Base-by-base conservation (phyloP, 129 eudicot genomes). In the Flaveria brownii region DNA sequence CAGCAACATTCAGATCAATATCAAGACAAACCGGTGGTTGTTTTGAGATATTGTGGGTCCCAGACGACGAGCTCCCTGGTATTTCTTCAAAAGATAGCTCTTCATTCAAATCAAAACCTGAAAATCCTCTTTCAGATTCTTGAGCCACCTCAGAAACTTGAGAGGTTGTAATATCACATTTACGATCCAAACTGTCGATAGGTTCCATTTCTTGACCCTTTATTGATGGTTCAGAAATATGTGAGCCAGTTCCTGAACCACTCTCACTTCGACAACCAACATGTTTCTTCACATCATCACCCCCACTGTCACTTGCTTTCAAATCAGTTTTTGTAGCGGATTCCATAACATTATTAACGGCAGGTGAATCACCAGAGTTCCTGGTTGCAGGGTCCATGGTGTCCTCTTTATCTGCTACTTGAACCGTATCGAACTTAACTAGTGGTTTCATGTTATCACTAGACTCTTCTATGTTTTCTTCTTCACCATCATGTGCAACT, bases 1-100 rank as follows among this genome's bases (percentile, higher is more conserved):
- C 93, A 55, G 86, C 85, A 60, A 84, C 87, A 79, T 91, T 91
- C 74, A 91, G 79, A 83, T 91, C 97, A 39, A 91, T 41, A 70
- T 84, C 81, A 74, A 84, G 88, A 75, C 49, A 15, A 63, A 68
- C 84, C 47, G 66, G 71, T 16, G 47, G 69, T 23, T 78, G 85
- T 75, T 60, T 80, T 26, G 87, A 83, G 76, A 66, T 78, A 62
- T 64, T 81, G 50, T 59, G 67, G 73, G 73, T 80, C 57, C 78
- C 87, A 26, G 82, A 84, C 69, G 63, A 30, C 22, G 72, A 45
- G 39, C 61, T 64, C 68, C 82, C 87, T 10, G 77, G 76, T 17
- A 77, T 56, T 18, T 82, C 89, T 30, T 88, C 96, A 36, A 69
- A 78, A 18, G 70, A 79, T 52, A 84, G 61, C 69, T 85, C 87